Percentiles rank a stretch among this genome's conserved stretches.
phyloP scores from a whole-genome alignment of 495 filamentous ascomycete genomes.

The Penicillium chermesinum region DNA sequence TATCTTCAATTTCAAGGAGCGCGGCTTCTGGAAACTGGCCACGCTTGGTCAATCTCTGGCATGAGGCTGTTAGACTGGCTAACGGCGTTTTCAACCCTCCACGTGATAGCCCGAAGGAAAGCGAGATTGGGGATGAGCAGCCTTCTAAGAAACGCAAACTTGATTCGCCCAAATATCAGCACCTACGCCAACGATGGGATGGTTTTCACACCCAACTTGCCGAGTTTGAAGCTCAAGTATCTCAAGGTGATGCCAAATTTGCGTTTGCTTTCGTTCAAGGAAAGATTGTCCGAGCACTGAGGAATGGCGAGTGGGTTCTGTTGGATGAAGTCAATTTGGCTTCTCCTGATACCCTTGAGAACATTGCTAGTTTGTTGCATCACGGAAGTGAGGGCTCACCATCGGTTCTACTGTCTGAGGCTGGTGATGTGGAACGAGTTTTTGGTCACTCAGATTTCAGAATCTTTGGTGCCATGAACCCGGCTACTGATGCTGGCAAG shows the following conservation, averaged over 20 bases:
- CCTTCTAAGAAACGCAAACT: slow-evolving; percentile 78
- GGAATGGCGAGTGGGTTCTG: slow-evolving; percentile 97
- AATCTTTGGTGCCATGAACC: slow-evolving; percentile 98
- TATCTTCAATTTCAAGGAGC: slow-evolving; percentile 71
- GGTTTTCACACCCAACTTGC: slow-evolving; percentile 69
- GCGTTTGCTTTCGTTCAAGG: slow-evolving; percentile 95
- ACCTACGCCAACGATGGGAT: slow-evolving; percentile 72
- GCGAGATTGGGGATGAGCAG: slow-evolving; percentile 48
- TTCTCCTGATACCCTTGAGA: slow-evolving; percentile 88
- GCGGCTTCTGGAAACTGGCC: slow-evolving; percentile 80
- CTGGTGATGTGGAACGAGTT: slow-evolving; percentile 82
- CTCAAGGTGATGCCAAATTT: slow-evolving; percentile 72
- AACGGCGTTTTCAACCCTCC: slow-evolving; percentile 56
- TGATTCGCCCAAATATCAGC: slow-evolving; percentile 59
- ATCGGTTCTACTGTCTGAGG: slow-evolving; percentile 84
- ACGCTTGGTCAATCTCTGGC: slow-evolving; percentile 77
- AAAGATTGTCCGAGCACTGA: slow-evolving; percentile 82
- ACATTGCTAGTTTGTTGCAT: slow-evolving; percentile 79
- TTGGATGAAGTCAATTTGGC: slow-evolving; percentile 97
- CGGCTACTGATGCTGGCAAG: slow-evolving; percentile 95
- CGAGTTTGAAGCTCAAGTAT: slow-evolving; percentile 75
- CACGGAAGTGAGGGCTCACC: slow-evolving; percentile 59
- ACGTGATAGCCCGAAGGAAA: slow-evolving; percentile 21
- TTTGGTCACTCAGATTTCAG: slow-evolving; percentile 89
- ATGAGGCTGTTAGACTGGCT: slow-evolving; percentile 80